Evolutionary conservation across 192 early-diverging fungal genomes (phyloP), one percentile per base, ranked within the genome.

Genomic region (Borealophlyctis nickersoniae): DNA sequence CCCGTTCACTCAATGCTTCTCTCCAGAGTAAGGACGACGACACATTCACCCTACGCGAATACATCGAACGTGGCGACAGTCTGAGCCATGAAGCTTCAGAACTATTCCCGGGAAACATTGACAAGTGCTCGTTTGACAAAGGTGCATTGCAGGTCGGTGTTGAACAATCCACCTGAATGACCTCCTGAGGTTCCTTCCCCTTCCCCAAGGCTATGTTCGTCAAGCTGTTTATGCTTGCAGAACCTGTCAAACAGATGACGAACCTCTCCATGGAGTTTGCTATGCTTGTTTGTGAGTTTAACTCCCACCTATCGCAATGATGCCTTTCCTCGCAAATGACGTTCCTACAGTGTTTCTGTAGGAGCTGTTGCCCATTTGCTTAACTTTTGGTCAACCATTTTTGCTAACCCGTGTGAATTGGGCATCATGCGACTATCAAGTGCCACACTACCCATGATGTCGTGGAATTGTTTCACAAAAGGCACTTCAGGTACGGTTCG

Each of bases 161-260:
- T n/a, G n/a, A n/a, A n/a, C n/a, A n/a, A n/a, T n/a, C n/a, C n/a
- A n/a, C n/a, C n/a, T n/a, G n/a, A n/a, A n/a, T n/a, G n/a, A n/a
- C n/a, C n/a, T n/a, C n/a, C n/a, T n/a, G n/a, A n/a, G n/a, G n/a
- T n/a, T n/a, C n/a, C n/a, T n/a, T n/a, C n/a, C n/a, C n/a, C n/a
- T n/a, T n/a, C 7, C 39, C 39, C 39, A 7, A 51, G 93, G 93
- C 27, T 89, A 88, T 64, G 73, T 93, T 31, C 82, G 82, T 58
- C 93, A 95, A 70, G 77, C 81, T 0, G 78, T 93, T 3, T 95
- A 89, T 67, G 82, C 90, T 3, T 95, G 93, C 69, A 70, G 86
- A 56, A 91, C 91, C 4, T 95, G 93, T 69, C 71, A 69, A 27
- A 68, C 74, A 35, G 73, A 45, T 36, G 36, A 23, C 35, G 56